Evolutionary conservation across 768 basidiomycete species (phyloP).

Genomic region (Rhodotorula sphaerocarpa): DNA sequence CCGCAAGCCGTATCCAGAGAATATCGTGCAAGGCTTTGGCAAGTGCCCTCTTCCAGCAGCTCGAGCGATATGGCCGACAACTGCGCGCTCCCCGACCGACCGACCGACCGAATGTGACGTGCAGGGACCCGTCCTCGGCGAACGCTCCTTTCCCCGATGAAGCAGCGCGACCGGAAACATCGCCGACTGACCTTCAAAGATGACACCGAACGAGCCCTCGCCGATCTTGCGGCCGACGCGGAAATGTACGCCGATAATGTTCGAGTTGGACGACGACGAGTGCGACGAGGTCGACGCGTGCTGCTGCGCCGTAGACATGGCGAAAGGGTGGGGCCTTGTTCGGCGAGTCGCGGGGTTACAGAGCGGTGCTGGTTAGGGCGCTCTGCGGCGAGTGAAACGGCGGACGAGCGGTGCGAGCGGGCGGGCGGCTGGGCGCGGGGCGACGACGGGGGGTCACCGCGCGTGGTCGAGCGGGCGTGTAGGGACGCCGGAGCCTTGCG

Average conservation of each 20-base stretch:
- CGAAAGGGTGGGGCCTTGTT: not conserved
- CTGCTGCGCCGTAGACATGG: not conserved
- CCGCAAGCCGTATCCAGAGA: no score
- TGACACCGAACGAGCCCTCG: slow-evolving; percentile 98
- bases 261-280: slow-evolving; percentile 2
- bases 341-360: not conserved
- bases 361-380: not conserved
- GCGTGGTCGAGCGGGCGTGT: not conserved
- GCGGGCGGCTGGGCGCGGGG: not conserved
- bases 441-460: no score
- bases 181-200: slow-evolving; percentile 65
- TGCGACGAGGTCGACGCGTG: slow-evolving; percentile 5
- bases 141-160: no score
- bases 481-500: no score
- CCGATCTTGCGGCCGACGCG: slow-evolving; percentile 98
- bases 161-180: no score
- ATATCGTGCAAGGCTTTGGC: no score
- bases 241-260: slow-evolving; percentile 66
- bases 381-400: not conserved
- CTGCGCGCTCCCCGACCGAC: no score
- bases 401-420: not conserved
- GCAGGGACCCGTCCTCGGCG: no score
- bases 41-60: no score
- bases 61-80: no score
- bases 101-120: no score